Evolutionary conservation across 2,329 filamentous ascomycete genomes (phyloP).

Genomic region (Dactylellina haptotyla): DNA sequence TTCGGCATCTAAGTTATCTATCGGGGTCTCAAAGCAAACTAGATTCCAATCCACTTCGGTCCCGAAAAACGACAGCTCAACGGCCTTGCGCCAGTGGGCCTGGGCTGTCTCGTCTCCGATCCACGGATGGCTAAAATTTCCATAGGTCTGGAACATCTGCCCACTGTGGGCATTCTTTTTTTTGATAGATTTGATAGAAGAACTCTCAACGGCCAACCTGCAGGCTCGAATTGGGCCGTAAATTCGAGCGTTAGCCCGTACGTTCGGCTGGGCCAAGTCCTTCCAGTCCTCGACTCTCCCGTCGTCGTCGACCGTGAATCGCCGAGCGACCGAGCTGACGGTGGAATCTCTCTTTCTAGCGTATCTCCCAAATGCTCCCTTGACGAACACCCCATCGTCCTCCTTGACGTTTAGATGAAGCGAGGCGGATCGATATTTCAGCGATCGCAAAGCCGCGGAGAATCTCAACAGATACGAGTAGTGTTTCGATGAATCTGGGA

Average conservation of each 20-base stretch:
- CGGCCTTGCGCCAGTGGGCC: neutral
- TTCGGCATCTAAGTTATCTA: neutral
- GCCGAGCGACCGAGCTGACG: too few relatives aligned
- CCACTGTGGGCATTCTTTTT: neutral
- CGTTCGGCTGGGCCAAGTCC: neutral
- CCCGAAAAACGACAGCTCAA: constrained; percentile 30
- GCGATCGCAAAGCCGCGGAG: neutral
- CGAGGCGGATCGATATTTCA: neutral
- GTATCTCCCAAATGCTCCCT: constrained; percentile 21
- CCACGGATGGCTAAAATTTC: constrained; percentile 16
- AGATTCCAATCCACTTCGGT: constrained; percentile 18
- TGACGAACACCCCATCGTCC: constrained; percentile 2
- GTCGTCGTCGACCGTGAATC: neutral
- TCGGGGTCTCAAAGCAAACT: neutral
- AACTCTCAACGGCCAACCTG: too few relatives aligned
- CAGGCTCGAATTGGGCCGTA: too few relatives aligned
- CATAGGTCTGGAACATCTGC: neutral
- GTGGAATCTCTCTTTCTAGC: neutral
- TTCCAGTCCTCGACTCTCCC: neutral
- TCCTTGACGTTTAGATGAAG: constrained; percentile 10
- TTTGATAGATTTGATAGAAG: neutral
- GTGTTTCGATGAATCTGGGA: constrained; percentile 23
- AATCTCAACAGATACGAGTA: neutral
- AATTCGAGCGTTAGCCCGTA: too few relatives aligned
- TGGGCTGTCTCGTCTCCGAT: neutral